These are phyloP conservation scores for Mycocentrospora acerina DNA, from an alignment of 2,329 filamentous ascomycete genomes.

Conservation along the genomic window DNA sequence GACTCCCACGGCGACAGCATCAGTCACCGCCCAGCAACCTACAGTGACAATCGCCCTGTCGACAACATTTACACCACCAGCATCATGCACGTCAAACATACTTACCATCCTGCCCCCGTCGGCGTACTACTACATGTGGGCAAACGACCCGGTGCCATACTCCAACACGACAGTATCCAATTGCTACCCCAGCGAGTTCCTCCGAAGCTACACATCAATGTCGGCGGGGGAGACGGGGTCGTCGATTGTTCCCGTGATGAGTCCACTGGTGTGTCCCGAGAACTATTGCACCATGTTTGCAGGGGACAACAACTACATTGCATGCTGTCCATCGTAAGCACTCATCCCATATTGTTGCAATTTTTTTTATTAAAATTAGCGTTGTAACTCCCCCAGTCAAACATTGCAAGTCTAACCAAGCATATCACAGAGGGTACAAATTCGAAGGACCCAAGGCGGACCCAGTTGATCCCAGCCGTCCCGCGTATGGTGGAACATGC, in stretches of 20 bases:
- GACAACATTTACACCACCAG: slow-evolving; percentile 25
- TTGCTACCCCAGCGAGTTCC: slow-evolving; percentile 30
- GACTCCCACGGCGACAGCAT: background rate
- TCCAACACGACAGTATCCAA: slow-evolving; percentile 14
- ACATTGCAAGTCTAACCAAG: no score
- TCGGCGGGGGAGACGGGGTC: slow-evolving; percentile 6
- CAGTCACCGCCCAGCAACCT: slow-evolving; percentile 5
- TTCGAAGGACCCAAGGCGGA: slow-evolving; percentile 1
- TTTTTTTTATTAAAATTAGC: no score
- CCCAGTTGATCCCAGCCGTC: background rate
- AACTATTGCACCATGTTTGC: slow-evolving; percentile 23
- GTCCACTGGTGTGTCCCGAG: slow-evolving; percentile 24
- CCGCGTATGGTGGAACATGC: slow-evolving; percentile 10
- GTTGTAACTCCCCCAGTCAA: no score
- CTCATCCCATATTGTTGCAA: no score
- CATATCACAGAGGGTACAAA: slow-evolving; percentile 2
- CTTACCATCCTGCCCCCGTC: slow-evolving; percentile 22
- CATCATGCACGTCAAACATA: slow-evolving; percentile 21
- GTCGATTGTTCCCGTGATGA: slow-evolving; percentile 26
- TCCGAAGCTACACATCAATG: slow-evolving; percentile 20
- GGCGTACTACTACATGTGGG: slow-evolving; percentile 25
- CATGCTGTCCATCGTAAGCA: slow-evolving; percentile 28
- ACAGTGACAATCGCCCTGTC: slow-evolving; percentile 17
- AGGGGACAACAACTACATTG: slow-evolving; percentile 22
- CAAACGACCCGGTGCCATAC: slow-evolving; percentile 27